Evolutionary conservation across 352 stramenopile species (phyloP), one percentile per base, ranked within the genome.

Genomic region (Thraustochytrium sp.): DNA sequence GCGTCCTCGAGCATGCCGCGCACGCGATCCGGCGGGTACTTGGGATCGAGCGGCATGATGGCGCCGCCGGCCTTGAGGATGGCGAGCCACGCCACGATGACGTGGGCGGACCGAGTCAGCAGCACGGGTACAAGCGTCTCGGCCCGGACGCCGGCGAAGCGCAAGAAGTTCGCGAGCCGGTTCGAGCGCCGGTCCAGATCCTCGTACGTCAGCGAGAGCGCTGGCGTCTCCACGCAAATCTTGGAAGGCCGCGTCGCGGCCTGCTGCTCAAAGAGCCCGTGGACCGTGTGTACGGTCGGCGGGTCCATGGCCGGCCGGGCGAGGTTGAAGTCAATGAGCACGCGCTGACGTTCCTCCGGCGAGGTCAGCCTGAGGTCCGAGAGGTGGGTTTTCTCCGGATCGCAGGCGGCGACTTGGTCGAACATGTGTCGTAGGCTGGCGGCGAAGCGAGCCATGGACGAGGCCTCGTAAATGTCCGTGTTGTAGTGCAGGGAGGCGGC

Each of bases 61-160:
- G 62, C 76, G 18, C 51, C 82, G 38, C 82, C 82, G 31, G 82
- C 61, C 34, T 86, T 86, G 5, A 85, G 61, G 23, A 86, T 61
- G 2, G 42, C 82, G 40, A 86, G 42, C 75, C 51, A 75, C 38
- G 26, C 74, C 38, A 86, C 75, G 18, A 82, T 46, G 38, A 86
- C 38, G 26, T 84, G 77, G 34, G 63, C 54, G 11, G 31, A 56
- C 8, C 82, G 76, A 37, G 56, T 29, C 36, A 85, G 23, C 26
- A 85, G 62, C 21, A 86, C 46, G 21, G 74, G 46, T 2, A 86
- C 82, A 4, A 82, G 51, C 21, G 51, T 46, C 40, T 82, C 74
- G n/a, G 8, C 11, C 16, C 37, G 26, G 38, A 82, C 44, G 5
- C 68, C 68, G 13, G 68, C 40, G 53, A 80, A 80, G 42, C 82